Percentiles rank a stretch among this genome's conserved stretches.
phyloP scores from a whole-genome alignment of 2,329 filamentous ascomycete species.

The Beauveria brongniartii region DNA sequence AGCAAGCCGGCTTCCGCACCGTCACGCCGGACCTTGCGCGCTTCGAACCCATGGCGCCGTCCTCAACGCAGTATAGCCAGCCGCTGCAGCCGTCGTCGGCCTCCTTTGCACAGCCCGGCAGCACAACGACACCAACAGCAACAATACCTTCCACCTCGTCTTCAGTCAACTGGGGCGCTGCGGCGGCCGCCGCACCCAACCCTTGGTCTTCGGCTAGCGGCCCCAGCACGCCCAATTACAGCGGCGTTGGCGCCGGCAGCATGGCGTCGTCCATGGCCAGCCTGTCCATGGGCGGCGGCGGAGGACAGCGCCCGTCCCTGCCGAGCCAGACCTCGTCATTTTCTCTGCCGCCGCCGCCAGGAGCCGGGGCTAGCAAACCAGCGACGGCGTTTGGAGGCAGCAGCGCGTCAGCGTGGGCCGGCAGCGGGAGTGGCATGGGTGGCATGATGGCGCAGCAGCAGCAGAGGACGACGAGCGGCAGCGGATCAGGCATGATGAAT shows the following conservation, averaged over 20 bases:
- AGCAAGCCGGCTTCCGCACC: constrained; percentile 39
- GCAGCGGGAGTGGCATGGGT: constrained; percentile 9
- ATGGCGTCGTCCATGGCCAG: constrained; percentile 38
- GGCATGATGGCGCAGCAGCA: constrained; percentile 17
- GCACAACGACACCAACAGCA: constrained; percentile 1
- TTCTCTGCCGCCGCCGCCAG: constrained; percentile 49
- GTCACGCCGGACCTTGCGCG: constrained; percentile 50
- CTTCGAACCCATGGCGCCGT: constrained; percentile 49
- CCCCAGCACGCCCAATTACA: constrained; percentile 24
- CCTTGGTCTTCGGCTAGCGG: constrained; percentile 38
- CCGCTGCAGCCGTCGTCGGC: constrained; percentile 41
- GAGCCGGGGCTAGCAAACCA: constrained; percentile 15
- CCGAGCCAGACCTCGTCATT: constrained; percentile 37
- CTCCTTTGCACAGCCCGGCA: constrained; percentile 20
- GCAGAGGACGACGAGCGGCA: constrained; percentile 12
- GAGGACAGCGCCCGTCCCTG: constrained; percentile 24
- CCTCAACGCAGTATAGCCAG: constrained; percentile 55
- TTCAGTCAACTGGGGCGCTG: constrained; percentile 41
- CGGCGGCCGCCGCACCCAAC: constrained; percentile 32
- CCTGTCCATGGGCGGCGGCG: constrained; percentile 39
- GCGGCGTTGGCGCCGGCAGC: constrained; percentile 20
- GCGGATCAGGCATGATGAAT: constrained; percentile 19
- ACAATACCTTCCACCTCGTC: constrained; percentile 23
- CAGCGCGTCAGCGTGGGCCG: constrained; percentile 13
- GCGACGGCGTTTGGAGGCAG: constrained; percentile 18